Conservation (phyloP, 192 early-diverging fungal genomes). For the Endogone sp. region DNA sequence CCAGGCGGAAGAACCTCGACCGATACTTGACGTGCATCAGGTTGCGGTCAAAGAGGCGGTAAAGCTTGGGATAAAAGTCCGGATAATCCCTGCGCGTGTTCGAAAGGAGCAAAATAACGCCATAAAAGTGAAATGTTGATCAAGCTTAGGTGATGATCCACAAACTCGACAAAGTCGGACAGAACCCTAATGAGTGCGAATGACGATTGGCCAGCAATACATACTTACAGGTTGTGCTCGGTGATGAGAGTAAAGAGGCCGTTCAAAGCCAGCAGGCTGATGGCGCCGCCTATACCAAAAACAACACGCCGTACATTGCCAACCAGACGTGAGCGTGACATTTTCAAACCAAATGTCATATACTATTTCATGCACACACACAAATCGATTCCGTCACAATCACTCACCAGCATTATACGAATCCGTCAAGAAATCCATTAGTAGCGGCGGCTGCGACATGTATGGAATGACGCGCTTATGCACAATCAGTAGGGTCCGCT, state of each 20-base stretch:
- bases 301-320: too few species aligned
- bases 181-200: not conserved
- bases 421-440: slow-evolving; percentile 94
- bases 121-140: too few species aligned
- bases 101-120: not conserved
- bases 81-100: slow-evolving; percentile 77
- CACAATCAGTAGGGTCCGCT: slow-evolving; percentile 73
- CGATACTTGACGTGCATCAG: slow-evolving; percentile 93
- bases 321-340: too few species aligned
- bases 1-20: slow-evolving; percentile 89
- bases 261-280: slow-evolving; percentile 91
- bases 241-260: slow-evolving; percentile 92
- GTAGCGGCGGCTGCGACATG: slow-evolving; percentile 66
- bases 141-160: too few species aligned
- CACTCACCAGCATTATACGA: slow-evolving; percentile 75
- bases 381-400: too few species aligned
- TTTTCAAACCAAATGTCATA: too few species aligned
- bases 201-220: not conserved
- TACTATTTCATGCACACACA: too few species aligned
- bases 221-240: slow-evolving; percentile 87
- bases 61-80: slow-evolving; percentile 95
- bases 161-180: too few species aligned
- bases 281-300: slow-evolving; percentile 76
- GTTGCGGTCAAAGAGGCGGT: slow-evolving; percentile 84
- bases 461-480: slow-evolving; percentile 90